Conservation (phyloP, 176 grass and related monocot species). For the Alopecurus myosuroides region DNA sequence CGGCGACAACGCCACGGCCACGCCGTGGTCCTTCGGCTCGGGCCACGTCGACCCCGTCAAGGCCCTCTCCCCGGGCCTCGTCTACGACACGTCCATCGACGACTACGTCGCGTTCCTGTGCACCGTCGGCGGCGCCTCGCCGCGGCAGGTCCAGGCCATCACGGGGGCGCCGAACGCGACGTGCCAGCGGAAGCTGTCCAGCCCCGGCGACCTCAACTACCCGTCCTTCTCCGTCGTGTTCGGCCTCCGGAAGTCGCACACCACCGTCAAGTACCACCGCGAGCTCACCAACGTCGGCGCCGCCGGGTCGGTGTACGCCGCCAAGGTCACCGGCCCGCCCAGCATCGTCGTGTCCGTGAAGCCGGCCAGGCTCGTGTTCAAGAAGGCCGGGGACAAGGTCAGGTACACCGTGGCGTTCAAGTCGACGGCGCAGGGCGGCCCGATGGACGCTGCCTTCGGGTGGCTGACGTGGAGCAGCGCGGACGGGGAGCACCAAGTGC, state of each 20-base stretch:
- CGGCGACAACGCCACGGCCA: constrained; percentile 25
- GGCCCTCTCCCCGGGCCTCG: constrained; percentile 78
- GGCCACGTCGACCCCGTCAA: constrained; percentile 72
- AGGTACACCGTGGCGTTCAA: constrained; percentile 55
- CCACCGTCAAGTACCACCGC: constrained; percentile 53
- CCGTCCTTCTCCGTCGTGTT: constrained; percentile 91
- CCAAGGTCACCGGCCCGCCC: constrained; percentile 37
- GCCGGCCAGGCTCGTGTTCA: constrained; percentile 66
- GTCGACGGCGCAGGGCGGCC: constrained; percentile 36
- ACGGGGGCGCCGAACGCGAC: constrained; percentile 44
- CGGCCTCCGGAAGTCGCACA: constrained; percentile 29
- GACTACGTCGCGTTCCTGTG: constrained; percentile 88
- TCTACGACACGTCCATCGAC: constrained; percentile 62
- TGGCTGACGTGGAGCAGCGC: constrained; percentile 70
- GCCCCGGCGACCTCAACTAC: constrained; percentile 85
- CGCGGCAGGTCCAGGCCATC: constrained; percentile 61
- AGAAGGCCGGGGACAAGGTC: constrained; percentile 45
- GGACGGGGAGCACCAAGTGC: constrained; percentile 47
- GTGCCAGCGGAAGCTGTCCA: constrained; percentile 60
- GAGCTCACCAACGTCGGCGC: constrained; percentile 79
- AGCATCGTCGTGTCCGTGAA: constrained; percentile 55
- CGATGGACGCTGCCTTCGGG: constrained; percentile 55
- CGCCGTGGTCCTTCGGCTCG: constrained; percentile 70
- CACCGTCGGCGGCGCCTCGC: constrained; percentile 53
- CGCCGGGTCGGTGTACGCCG: constrained; percentile 37